A percentile compares a stretch with the other conserved stretches of the same genome.
phyloP scores from a whole-genome alignment of 2,329 filamentous ascomycete species.

The Pezicula radicicola region DNA sequence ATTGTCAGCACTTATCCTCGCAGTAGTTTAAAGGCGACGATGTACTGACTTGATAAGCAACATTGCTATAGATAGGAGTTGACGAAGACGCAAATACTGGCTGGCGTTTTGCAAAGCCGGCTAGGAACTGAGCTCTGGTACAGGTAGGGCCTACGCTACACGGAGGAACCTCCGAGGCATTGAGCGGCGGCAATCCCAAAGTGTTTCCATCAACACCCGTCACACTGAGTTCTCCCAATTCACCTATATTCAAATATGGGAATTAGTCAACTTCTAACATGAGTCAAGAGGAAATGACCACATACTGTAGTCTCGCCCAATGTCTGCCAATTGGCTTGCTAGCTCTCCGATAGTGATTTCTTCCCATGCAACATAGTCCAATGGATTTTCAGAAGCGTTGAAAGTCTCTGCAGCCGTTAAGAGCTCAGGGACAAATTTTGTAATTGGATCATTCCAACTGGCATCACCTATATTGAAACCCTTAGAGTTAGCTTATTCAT shows the following conservation, averaged over 20 bases:
- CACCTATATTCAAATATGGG: not conserved
- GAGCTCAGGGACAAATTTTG: slow-evolving; percentile 40
- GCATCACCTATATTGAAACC: slow-evolving; percentile 15
- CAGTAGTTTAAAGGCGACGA: no score
- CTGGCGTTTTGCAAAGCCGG: slow-evolving; percentile 10
- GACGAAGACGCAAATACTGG: slow-evolving; percentile 31
- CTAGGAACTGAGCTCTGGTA: slow-evolving; percentile 17
- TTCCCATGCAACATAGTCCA: slow-evolving; percentile 15
- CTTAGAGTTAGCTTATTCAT: no score
- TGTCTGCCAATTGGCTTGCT: slow-evolving; percentile 15
- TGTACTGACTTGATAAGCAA: slow-evolving; percentile 29
- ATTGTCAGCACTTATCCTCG: no score
- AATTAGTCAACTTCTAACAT: no score
- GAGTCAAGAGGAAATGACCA: no score
- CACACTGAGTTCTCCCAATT: slow-evolving; percentile 7
- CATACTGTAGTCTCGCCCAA: slow-evolving; percentile 11
- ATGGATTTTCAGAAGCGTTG: slow-evolving; percentile 6
- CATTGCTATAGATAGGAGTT: slow-evolving; percentile 35
- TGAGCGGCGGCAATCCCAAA: slow-evolving; percentile 28
- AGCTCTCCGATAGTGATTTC: slow-evolving; percentile 15
- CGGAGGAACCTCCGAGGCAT: slow-evolving; percentile 18
- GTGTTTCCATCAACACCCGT: slow-evolving; percentile 19
- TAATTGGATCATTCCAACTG: slow-evolving; percentile 37
- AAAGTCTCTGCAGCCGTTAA: slow-evolving; percentile 4
- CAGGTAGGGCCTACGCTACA: slow-evolving; percentile 22